phyloP scores from a whole-genome alignment of 441 rosid species.

The Dalechampia spathulata region DNA sequence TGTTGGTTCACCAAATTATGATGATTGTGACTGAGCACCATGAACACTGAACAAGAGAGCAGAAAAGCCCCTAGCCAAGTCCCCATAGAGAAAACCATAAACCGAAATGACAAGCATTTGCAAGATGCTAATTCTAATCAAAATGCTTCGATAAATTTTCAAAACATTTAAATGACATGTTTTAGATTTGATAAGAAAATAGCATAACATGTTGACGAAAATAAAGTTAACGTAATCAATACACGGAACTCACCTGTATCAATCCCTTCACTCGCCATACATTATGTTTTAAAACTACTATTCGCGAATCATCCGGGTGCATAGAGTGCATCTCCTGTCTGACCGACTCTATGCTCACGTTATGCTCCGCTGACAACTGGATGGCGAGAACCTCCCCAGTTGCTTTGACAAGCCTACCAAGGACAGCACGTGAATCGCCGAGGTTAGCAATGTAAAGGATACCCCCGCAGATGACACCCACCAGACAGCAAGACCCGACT shows the following conservation, averaged over 20 bases:
- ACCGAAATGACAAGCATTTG: background rate
- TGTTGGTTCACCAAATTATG: background rate
- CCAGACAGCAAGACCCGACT: too few species aligned
- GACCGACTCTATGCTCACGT: constrained; percentile 78
- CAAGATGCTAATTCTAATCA: background rate
- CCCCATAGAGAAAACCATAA: background rate
- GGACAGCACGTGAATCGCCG: constrained; percentile 92
- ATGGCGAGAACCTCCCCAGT: constrained; percentile 76
- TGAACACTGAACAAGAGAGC: background rate
- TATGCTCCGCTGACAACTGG: constrained; percentile 85
- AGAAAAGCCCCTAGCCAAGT: background rate
- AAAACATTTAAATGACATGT: too few species aligned
- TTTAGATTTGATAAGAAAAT: background rate
- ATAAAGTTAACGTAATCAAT: background rate
- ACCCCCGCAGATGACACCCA: constrained; percentile 65
- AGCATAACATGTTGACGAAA: background rate
- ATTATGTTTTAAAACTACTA: constrained; percentile 84
- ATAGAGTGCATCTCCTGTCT: constrained; percentile 69
- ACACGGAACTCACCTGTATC: constrained; percentile 57
- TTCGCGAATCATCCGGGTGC: constrained; percentile 84
- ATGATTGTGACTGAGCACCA: background rate
- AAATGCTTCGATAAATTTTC: background rate
- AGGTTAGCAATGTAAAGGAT: constrained; percentile 76
- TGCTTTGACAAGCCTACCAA: constrained; percentile 68
- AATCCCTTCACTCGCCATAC: constrained; percentile 91